phyloP scores from a whole-genome alignment of 345 rosid genomes.

The Eucalyptus fibrosa region DNA sequence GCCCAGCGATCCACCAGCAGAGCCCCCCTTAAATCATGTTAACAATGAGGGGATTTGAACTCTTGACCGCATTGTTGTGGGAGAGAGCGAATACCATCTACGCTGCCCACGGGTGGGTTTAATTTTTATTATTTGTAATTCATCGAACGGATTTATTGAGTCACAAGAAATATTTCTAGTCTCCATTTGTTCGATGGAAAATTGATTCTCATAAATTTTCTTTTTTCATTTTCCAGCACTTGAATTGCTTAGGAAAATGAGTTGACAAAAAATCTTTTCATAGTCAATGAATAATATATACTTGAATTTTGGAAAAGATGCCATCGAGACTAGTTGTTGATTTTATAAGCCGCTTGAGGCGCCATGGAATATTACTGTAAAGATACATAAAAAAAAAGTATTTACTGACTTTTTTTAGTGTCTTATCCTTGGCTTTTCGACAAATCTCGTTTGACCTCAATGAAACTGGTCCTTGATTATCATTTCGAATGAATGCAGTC shows the following conservation, averaged over 20 bases:
- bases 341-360: neutral
- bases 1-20: rapidly evolving
- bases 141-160: neutral
- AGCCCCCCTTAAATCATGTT: too few species aligned
- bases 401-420: neutral
- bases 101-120: too few species aligned
- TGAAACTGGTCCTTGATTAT: neutral
- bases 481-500: neutral
- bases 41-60: too few species aligned
- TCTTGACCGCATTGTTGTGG: rapidly evolving
- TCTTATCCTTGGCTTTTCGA: neutral
- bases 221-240: rapidly evolving
- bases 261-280: neutral
- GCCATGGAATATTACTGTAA: neutral
- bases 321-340: neutral
- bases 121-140: too few species aligned
- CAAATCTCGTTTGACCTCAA: neutral
- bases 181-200: neutral
- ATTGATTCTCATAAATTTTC: neutral
- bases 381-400: neutral
- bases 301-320: neutral
- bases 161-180: neutral
- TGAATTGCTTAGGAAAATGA: neutral
- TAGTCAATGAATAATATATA: too few species aligned
- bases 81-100: too few species aligned